A percentile compares a stretch with the other conserved stretches of the same genome.
phyloP scores from a whole-genome alignment of 441 rosid genomes.

The Adansonia madagascariensis region DNA sequence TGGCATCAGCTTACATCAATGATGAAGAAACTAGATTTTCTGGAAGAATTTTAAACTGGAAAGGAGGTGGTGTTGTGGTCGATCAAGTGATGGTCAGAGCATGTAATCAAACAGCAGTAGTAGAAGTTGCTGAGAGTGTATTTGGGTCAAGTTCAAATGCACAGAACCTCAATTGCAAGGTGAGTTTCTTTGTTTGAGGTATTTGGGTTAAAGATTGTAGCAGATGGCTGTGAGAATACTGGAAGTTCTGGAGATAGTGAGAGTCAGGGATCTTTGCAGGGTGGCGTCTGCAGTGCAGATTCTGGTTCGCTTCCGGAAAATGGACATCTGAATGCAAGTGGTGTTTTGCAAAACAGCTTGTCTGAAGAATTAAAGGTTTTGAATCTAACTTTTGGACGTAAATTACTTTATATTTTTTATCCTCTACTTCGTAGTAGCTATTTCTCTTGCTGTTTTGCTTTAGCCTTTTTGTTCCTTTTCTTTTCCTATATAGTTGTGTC shows the following conservation, averaged over 20 bases:
- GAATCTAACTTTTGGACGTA: slow-evolving; percentile 32
- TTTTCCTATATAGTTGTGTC: slow-evolving; percentile 6
- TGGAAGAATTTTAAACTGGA: slow-evolving; percentile 34
- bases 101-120: slow-evolving; percentile 41
- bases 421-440: neutral
- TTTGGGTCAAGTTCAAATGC: slow-evolving; percentile 41
- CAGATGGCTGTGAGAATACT: slow-evolving; percentile 38
- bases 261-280: slow-evolving; percentile 59
- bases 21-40: slow-evolving; percentile 34
- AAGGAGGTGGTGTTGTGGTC: slow-evolving; percentile 40
- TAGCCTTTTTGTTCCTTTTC: neutral
- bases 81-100: slow-evolving; percentile 46
- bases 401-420: slow-evolving; percentile 7
- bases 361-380: slow-evolving; percentile 62
- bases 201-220: slow-evolving; percentile 43
- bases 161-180: slow-evolving; percentile 55
- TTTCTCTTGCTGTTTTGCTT: slow-evolving; percentile 13
- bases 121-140: slow-evolving; percentile 43
- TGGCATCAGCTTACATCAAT: slow-evolving; percentile 38
- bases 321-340: slow-evolving; percentile 37
- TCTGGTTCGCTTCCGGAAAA: slow-evolving; percentile 42
- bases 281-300: slow-evolving; percentile 39
- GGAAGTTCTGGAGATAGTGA: slow-evolving; percentile 49
- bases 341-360: slow-evolving; percentile 45
- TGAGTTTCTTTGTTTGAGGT: slow-evolving; percentile 53